Base-by-base conservation (phyloP, 2,329 filamentous ascomycete species). In the Ophiostoma sp. region DNA sequence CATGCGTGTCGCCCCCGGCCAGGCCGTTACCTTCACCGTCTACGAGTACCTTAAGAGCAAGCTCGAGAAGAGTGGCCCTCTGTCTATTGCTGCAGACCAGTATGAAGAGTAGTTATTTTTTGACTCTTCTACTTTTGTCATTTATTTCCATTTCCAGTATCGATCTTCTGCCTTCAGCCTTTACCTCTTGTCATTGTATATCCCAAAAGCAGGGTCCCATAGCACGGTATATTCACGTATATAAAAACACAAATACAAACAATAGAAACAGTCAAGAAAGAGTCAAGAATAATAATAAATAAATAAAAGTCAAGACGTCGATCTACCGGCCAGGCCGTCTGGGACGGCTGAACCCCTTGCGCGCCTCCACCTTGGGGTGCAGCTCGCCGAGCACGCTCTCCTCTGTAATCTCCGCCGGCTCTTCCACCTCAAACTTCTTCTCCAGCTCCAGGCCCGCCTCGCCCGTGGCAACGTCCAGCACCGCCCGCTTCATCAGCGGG, bases 1-100 rank as follows among this genome's bases (percentile, higher is more conserved):
- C 75, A 98, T 98, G 93, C 89, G 95, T 77, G 95, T 99, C 69
- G 95, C 95, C 35, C 95, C 95, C 8, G 95, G 95, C 66, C 95
- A 99, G 83, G 95, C 88, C 71, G 88, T 90, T 69, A 90, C 88
- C 3, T 90, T 90, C 72, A 90, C 87, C 80, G 90, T 94, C 74
- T 94, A 94, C 79, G 91, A 94, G 79, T 93, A 79, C 78, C 81
- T 94, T 72, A 92, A 89, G 81, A 86, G 89, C 72, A 89, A 87
- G 80, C 80, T 94, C 73, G 91, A 94, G 81, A 83, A 81, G 77
- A 89, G 86, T 76, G 84, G 82, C 68, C 85, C 87, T 72, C 78
- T 86, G 23, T 81, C 87, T 54, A 80, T 90, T 66, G 82, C 83
- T 23, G 88, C 86, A 67, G 86, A 85, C 72, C 85, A 84, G 72